Evolutionary conservation across 352 stramenopile genomes (phyloP).

Genomic region (Phytopythium chamaehyphon): DNA sequence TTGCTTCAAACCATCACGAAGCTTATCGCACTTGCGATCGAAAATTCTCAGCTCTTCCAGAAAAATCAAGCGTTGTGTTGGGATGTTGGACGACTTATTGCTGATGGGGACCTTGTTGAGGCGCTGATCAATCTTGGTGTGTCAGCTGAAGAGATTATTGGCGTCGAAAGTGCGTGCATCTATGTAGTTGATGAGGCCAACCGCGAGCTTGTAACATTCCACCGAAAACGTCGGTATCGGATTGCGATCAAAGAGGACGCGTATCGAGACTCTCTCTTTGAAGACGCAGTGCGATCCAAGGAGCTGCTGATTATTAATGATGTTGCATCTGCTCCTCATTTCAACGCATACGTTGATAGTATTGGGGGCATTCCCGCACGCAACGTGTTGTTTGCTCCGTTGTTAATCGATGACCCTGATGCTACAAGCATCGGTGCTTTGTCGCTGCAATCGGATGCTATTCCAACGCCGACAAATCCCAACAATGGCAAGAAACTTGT

Average conservation of each 20-base stretch:
- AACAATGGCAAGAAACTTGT: constrained; percentile 36
- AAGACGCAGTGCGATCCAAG: constrained; percentile 34
- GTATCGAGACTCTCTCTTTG: constrained; percentile 54
- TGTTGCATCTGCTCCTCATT: constrained; percentile 21
- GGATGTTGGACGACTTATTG: constrained; percentile 60
- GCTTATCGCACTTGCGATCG: constrained; percentile 71
- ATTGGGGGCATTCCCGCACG: constrained; percentile 41
- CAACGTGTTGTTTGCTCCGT: constrained; percentile 60
- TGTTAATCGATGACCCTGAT: constrained; percentile 45
- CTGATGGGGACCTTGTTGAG: constrained; percentile 52
- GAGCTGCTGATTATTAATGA: constrained; percentile 71
- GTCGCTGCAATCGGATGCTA: background rate
- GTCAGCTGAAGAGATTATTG: constrained; percentile 66
- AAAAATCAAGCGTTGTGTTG: constrained; percentile 69
- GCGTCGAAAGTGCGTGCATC: constrained; percentile 58
- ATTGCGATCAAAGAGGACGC: constrained; percentile 44
- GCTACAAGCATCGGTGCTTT: background rate
- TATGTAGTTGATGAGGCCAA: constrained; percentile 48
- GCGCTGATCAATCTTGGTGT: constrained; percentile 46
- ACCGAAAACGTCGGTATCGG: constrained; percentile 59
- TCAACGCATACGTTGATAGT: constrained; percentile 71
- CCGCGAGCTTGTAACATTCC: constrained; percentile 61
- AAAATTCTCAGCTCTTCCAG: constrained; percentile 80
- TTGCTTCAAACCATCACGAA: constrained; percentile 71
- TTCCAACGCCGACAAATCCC: background rate